phyloP scores from a whole-genome alignment of 768 basidiomycete genomes.

The Ramaria sp. region DNA sequence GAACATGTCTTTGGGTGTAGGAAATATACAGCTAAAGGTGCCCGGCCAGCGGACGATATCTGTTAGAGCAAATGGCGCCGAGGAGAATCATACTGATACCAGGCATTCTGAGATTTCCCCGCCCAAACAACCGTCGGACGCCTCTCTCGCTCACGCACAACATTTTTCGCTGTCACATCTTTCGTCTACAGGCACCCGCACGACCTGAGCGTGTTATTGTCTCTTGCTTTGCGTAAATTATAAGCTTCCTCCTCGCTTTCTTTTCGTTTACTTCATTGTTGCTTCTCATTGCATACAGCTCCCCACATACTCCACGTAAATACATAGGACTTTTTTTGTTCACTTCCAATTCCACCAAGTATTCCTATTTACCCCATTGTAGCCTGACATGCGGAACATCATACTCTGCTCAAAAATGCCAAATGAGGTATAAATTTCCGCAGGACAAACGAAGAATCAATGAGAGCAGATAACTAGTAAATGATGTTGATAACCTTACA shows the following conservation, averaged over 20 bases:
- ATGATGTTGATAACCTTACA: background rate
- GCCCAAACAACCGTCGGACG: background rate
- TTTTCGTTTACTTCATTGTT: background rate
- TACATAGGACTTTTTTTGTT: background rate
- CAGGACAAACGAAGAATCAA: no score
- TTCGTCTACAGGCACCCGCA: background rate
- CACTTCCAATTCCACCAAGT: background rate
- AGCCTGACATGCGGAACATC: background rate
- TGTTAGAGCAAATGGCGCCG: background rate
- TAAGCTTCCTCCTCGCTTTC: background rate
- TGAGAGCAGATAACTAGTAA: no score
- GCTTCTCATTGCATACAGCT: background rate
- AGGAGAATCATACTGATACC: background rate
- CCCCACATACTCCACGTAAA: background rate
- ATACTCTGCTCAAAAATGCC: background rate
- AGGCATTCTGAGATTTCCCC: background rate
- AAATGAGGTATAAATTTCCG: no score
- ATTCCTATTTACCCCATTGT: background rate
- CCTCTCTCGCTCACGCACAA: background rate
- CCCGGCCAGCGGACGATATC: background rate
- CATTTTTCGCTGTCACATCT: background rate
- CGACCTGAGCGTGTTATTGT: background rate
- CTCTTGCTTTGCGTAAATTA: background rate
- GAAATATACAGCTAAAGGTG: constrained; percentile 2
- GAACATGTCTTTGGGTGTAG: constrained; percentile 1